phyloP scores from a whole-genome alignment of 371 early-diverging fungal genomes.

The Mucor ambiguus region DNA sequence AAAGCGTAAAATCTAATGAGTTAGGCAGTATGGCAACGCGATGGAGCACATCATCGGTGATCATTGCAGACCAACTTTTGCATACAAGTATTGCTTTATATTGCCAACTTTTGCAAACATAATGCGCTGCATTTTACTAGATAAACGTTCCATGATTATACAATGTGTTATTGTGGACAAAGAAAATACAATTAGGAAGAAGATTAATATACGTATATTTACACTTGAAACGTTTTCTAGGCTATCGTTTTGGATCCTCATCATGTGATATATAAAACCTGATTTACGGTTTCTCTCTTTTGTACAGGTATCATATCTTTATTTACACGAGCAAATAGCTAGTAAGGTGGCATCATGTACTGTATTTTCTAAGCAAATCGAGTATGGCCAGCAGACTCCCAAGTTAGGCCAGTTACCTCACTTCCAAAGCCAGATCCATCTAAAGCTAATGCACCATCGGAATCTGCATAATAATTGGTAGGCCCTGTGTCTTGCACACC shows the following conservation, averaged over 20 bases:
- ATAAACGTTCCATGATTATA: background rate
- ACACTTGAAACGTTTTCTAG: background rate
- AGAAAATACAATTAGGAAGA: background rate
- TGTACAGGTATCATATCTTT: background rate
- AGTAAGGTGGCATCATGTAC: background rate
- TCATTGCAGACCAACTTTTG: background rate
- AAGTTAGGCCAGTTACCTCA: conserved; percentile 9
- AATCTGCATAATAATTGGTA: conserved; percentile 20
- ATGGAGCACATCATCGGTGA: background rate
- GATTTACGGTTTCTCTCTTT: background rate
- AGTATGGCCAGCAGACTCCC: conserved; percentile 19
- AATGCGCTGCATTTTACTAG: background rate
- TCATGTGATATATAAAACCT: background rate
- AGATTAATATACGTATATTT: background rate
- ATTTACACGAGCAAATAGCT: background rate
- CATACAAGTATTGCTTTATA: background rate
- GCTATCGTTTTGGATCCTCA: background rate
- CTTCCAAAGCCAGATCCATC: conserved; percentile 12
- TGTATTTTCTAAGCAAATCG: conserved; percentile 11
- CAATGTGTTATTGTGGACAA: background rate
- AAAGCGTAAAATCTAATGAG: background rate
- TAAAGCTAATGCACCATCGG: conserved; percentile 9
- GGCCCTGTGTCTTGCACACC: conserved; percentile 2
- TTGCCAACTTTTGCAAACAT: background rate
- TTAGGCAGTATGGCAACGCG: background rate